Base-by-base conservation (phyloP, 805 yeast species). In the Torulaspora microellipsoides region DNA sequence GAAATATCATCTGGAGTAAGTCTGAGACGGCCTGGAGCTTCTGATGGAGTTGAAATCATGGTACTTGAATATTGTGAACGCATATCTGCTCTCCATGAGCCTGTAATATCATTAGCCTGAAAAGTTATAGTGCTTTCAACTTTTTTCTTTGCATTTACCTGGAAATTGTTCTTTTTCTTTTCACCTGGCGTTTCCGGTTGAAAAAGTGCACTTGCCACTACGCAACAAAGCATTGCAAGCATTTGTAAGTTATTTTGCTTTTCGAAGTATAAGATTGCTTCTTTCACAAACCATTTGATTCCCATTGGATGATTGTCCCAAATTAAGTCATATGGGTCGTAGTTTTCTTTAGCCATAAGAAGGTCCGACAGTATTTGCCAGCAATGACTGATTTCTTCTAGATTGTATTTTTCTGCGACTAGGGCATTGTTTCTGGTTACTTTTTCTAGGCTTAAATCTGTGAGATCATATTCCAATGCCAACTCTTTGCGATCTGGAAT, bases 291-390 rank as follows among this genome's bases (percentile, higher is more conserved):
- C 85, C 87, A 78, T 10, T 71, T 53, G 31, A 80, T 72, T 1
- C 95, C 95, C 59, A 83, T 76, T 0, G 89, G 90, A 59, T 86
- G 95, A 4, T 75, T 65, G 0, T 91, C 91, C 96, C 96, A 90
- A 45, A 73, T 76, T 47, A 78, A 76, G n/a, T 60, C 60, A 35
- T 54, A 55, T 13, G 59, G 65, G 34, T 53, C 47, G 14, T 52
- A 45, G 15, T 51, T 56, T 15, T 52, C 56, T 23, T 57, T 54
- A 3, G 54, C 54, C 45, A 63, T 54, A 17, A 70, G 43, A n/a
- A 69, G 52, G 31, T 66, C 61, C 2, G 73, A 65, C 8, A 85
- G 54, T 10, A 83, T 66, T 47, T 70, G 75, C 97, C 97, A 90
- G 25, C 85, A 80, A 49, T 83, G 81, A 7, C 85, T 80, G 1